These are phyloP conservation scores for Collybia sp. DNA, from an alignment of 768 basidiomycete species.

Conservation along the genomic window DNA sequence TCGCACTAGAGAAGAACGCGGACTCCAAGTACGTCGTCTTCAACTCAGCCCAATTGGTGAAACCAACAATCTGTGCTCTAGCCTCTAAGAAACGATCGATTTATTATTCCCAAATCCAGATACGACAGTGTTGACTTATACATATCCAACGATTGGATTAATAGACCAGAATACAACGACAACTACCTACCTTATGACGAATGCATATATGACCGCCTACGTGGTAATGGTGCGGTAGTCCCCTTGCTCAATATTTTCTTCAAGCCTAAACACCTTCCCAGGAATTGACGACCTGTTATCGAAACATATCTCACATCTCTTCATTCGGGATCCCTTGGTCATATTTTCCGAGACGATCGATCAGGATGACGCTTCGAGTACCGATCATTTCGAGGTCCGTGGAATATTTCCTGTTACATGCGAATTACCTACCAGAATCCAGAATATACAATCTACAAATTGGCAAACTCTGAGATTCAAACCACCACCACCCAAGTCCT, in stretches of 20 bases:
- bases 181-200: conserved; percentile 76
- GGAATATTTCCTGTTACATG: background rate
- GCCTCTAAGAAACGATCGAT: conserved; percentile 74
- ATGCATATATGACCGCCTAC: conserved; percentile 65
- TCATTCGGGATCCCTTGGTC: conserved; percentile 96
- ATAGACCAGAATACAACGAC: conserved; percentile 94
- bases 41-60: conserved; percentile 1
- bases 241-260: background rate
- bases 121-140: conserved; percentile 97
- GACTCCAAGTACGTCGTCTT: conserved; percentile 54
- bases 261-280: conserved; percentile 20
- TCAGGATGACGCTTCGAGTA: conserved; percentile 83
- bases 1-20: conserved; percentile 92
- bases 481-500: conserved; percentile 88
- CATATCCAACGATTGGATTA: conserved; percentile 80
- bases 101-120: conserved; percentile 90
- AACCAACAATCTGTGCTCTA: conserved; percentile 21
- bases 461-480: conserved; percentile 99
- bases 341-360: conserved; percentile 91
- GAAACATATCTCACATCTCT: conserved; percentile 91
- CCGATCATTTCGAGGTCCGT: conserved; percentile 91
- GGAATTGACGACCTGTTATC: conserved; percentile 85
- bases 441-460: conserved; percentile 99
- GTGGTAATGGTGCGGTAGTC: conserved; percentile 62
- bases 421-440: conserved; percentile 5